Base-by-base conservation (phyloP, 768 basidiomycete species). In the Zangia roseola region DNA sequence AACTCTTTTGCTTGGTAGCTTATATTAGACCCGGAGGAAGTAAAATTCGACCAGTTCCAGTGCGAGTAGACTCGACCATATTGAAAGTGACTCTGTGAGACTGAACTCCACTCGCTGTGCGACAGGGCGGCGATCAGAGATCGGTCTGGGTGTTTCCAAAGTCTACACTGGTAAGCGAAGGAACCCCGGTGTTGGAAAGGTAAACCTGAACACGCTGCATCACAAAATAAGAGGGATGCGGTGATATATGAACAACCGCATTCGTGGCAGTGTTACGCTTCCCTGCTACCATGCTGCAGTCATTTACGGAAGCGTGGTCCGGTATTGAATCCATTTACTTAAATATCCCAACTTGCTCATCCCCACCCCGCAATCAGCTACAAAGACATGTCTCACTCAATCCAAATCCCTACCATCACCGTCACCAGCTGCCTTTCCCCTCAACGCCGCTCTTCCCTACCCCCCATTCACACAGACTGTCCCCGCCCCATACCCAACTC, bases 401-500 rank as follows among this genome's bases (percentile, higher is more conserved):
- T 44, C 38, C 5, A 43, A 40, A 45, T 46, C 53, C 49, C 54
- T 13, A 31, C 58, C 40, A 44, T 55, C 35, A 30, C 54, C 52
- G 3, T 58, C 31, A 48, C 8, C 25, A 12, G 28, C 45, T 51
- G 40, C 48, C n/a, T 6, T 24, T 10, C 16, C 10, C 52, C 52
- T 5, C 56, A 50, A 5, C 61, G 59, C 5, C 59, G 56, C 31
- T 52, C 61, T 1, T 63, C 61, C 0, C 54, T 61, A 0, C 44
- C 61, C 0, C 55, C 49, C 45, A 41, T 59, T 40, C 14, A 31
- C 53, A 52, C 56, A 0, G 43, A 52, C 36, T 54, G 43, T n/a
- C 62, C 69, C 0, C 80, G 84, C 1, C 88, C 88, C 24, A 82
- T 90, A 60, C 85, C 86, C n/a, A 91, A 91, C 68, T 87, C 84